Evolutionary conservation across 345 rosid species (phyloP).

Genomic region (Populus alba): DNA sequence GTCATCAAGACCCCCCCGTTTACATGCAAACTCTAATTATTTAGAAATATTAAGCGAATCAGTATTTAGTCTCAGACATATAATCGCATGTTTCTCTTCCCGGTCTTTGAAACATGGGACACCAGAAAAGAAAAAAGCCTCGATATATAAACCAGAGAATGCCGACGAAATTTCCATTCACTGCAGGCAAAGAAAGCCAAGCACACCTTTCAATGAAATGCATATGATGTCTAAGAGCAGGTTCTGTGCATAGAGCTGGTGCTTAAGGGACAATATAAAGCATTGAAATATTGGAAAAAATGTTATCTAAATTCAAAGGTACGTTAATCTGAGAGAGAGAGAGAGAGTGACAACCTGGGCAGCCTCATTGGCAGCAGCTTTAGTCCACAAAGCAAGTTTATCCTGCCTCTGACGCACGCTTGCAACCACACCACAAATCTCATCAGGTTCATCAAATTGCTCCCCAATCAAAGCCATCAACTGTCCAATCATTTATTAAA

Average conservation of each 20-base stretch:
- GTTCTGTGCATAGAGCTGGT: neutral
- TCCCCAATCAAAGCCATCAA: conserved; percentile 94
- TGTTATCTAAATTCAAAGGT: neutral
- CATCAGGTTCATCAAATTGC: conserved; percentile 86
- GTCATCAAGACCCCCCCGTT: neutral
- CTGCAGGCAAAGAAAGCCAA: neutral
- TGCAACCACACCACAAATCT: conserved; percentile 93
- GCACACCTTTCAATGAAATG: neutral
- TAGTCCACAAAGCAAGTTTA: conserved; percentile 88
- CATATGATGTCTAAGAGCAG: neutral
- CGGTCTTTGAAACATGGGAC: neutral
- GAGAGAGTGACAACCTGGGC: conserved; percentile 47
- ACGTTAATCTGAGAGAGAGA: neutral
- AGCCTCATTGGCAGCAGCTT: conserved; percentile 87
- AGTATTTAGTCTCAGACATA: neutral
- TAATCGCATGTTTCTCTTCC: neutral
- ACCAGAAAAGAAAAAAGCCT: neutral
- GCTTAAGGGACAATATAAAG: neutral
- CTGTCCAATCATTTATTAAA: conserved; percentile 30
- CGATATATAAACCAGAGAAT: neutral
- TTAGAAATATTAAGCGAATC: neutral
- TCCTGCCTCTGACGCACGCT: conserved; percentile 83
- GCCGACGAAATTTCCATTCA: neutral
- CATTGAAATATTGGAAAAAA: neutral
- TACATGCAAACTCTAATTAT: neutral